phyloP scores from a whole-genome alignment of 495 filamentous ascomycete species.

The Sordaria brevicollis region DNA sequence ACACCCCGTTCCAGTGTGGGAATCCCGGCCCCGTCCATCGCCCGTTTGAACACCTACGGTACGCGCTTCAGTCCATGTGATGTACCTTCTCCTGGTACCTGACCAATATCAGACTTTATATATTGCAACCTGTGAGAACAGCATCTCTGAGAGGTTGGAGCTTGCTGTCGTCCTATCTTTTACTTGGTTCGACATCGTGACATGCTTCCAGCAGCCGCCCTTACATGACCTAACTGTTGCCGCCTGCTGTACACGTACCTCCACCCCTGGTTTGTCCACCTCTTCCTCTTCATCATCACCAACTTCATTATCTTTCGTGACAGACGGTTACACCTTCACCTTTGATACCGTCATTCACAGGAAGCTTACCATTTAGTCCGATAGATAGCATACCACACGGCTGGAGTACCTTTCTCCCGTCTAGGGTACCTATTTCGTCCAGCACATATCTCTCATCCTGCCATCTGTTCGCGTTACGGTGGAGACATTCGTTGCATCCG shows the following conservation, averaged over 20 bases:
- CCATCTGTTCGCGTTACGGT: too few species aligned
- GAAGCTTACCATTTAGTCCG: background rate
- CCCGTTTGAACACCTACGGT: background rate
- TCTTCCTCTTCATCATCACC: background rate
- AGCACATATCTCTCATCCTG: background rate
- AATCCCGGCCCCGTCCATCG: too few species aligned
- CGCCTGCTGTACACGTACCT: background rate
- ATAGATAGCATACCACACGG: background rate
- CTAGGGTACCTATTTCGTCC: background rate
- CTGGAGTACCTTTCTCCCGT: background rate
- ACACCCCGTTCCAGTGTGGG: background rate
- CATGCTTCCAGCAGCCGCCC: background rate
- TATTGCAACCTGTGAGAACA: background rate
- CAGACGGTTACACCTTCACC: background rate
- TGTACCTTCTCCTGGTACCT: background rate
- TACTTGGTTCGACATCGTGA: background rate
- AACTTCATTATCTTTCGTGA: background rate
- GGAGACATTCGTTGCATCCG: too few species aligned
- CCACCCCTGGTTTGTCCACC: background rate
- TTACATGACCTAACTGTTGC: background rate
- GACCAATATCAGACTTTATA: background rate
- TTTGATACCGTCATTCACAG: background rate
- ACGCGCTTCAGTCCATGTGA: background rate
- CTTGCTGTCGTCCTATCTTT: background rate
- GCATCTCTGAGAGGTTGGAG: background rate